Evolutionary conservation across 495 filamentous ascomycete genomes (phyloP), one percentile per base, ranked within the genome.

Genomic region (Penicillium cosmopolitanum): DNA sequence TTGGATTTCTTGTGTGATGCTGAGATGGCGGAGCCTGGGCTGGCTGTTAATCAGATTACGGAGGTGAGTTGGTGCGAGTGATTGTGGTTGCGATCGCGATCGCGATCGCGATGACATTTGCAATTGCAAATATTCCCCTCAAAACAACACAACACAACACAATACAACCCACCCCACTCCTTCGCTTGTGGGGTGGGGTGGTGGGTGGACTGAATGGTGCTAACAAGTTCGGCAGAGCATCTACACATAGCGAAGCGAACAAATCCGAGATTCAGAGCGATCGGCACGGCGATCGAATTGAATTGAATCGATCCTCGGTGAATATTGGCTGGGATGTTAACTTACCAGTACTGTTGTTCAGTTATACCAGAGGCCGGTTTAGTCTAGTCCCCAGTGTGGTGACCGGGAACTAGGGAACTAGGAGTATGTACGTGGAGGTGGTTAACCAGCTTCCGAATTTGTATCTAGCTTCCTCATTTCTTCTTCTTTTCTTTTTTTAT

Each of bases 21-120:
- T 0, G 81, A 88, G 63, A 95, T 97, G 94, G 94, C 93, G 0
- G 95, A 97, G 77, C 88, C 83, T 66, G 95, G 94, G 0, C 64
- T 93, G 76, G 80, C 86, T 67, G 80, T 93, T 58, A 93, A 93
- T 73, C 72, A 79, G 16, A 85, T 81, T 63, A 93, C 89, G 0
- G 89, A 92, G 79, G 78, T 80, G 62, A 70, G 75, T 65, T 38
- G 5, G 25, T 31, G 28, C 28, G 4, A 8, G 28, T 9, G 5
- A 31, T 31, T 31, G 28, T 23, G 23, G n/a, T n/a, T n/a, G n/a
- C n/a, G n/a, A n/a, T n/a, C 4, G 28, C 8, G 6, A 31, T 9
- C 4, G 28, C 28, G 6, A 31, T 9, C 1, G 6, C 28, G 6
- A 31, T 31, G 28, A 31, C 28, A 38, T 38, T 38, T n/a, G 12